Base-by-base conservation (phyloP, 2,329 filamentous ascomycete species). In the Fusarium sp. region DNA sequence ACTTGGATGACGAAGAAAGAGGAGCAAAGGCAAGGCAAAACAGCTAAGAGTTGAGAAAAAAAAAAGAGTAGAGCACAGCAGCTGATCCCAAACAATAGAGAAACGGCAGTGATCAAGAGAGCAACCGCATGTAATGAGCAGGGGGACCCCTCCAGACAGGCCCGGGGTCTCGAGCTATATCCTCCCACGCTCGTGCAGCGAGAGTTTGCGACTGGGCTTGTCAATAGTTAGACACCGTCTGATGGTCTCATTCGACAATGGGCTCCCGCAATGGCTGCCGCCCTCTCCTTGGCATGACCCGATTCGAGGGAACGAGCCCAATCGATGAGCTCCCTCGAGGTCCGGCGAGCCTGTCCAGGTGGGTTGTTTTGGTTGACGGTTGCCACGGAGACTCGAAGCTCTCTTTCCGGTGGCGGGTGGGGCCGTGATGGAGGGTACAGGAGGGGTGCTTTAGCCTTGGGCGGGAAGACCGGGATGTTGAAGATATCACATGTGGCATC, bases 321-420 rank as follows among this genome's bases (percentile, higher is more conserved):
- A 66, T 66, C 34, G 57, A 66, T 14, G 42, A 27, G 24, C 56
- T 38, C 22, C 42, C 24, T 31, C 22, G 22, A 66, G 40, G 27
- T 47, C 42, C 31, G 47, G 20, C 11, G 40, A 59, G 63, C 42
- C 42, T 40, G 38, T 18, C 27, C 18, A 52, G 57, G 62, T 58
- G 60, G 64, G 61, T 67, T 74, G 72, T 75, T 74, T 69, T 70
- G 56, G 27, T 66, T 22, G n/a, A 24, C 24, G 18, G 71, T 74
- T 74, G 72, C 65, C 45, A 62, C 16, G 59, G 50, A 45, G 58
- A 74, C 65, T 42, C 24, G 27, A 63, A 57, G 61, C 61, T 42
- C 52, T 34, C 27, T 29, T 63, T 56, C 56, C 38, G 63, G 57
- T 65, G 63, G 10, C 57, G 60, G 70, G 70, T 67, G 72, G 71